Evolutionary conservation across 2,329 filamentous ascomycete species (phyloP), one percentile per base, ranked within the genome.

Genomic region (Pseudocercospora macadamiae): DNA sequence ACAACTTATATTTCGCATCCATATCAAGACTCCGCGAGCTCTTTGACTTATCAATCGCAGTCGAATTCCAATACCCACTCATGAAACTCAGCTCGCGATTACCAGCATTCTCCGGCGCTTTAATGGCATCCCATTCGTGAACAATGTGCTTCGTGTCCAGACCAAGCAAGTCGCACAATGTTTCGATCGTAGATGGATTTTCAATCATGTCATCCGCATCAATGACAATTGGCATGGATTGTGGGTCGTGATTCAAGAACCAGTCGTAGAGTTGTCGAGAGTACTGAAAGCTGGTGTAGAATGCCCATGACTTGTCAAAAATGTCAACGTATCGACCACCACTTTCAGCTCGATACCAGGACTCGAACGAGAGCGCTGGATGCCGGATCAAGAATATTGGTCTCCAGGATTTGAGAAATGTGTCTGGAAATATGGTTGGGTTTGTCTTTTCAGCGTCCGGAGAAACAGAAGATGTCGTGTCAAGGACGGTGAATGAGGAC

Each of bases 221-320:
- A n/a, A 48, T 14, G 4, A 48, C 44, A 10, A 48, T 25, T 23
- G 44, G 44, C 21, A 30, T 18, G 4, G 32, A 42, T 25, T n/a
- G 16, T 30, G 51, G n/a, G 26, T 54, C 21, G 34, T 39, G 28
- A 10, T 23, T 16, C 19, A 54, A 16, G 34, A 25, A 54, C 51
- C 51, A 54, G 21, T 54, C 51, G 51, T 42, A 39, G 7, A 54
- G 34, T 37, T 44, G 32, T 16, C 34, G 32, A 2, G 19, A 28
- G 34, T 54, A 54, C 8, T 26, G 30, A 19, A 54, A 42, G 34
- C 32, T 44, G 19, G 51, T 54, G 14, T 54, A 54, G 21, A 54
- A 54, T 8, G 51, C 51, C 51, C 51, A 54, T 19, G 51, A 54
- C 51, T 54, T 54, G 23, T 54, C 34, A 34, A 42, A 42, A 3